Conservation (phyloP, 345 rosid species). For the Boechera retrofracta region DNA sequence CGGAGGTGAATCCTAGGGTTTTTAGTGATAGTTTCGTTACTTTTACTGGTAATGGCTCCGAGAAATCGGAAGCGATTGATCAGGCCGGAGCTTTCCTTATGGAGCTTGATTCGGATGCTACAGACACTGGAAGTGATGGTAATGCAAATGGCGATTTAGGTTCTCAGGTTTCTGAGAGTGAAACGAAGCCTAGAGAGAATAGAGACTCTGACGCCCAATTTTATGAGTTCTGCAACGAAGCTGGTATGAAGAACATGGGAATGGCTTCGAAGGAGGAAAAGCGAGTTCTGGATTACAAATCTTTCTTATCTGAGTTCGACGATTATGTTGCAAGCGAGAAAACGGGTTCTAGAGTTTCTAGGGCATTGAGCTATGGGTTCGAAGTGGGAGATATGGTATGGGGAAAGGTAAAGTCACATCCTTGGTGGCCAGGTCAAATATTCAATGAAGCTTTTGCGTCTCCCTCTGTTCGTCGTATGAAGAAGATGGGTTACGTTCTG, state of each 20-base stretch:
- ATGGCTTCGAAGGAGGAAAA: slow-evolving; percentile 14
- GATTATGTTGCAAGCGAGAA: slow-evolving; percentile 76
- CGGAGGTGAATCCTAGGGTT: not conserved
- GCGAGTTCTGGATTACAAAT: slow-evolving; percentile 42
- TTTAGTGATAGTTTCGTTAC: not conserved
- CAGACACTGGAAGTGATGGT: not conserved
- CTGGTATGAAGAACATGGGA: slow-evolving; percentile 10
- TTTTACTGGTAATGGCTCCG: not conserved
- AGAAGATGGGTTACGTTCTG: slow-evolving; percentile 72
- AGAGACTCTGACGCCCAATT: slow-evolving; percentile 33
- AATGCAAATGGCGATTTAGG: not conserved
- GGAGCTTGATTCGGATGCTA: not conserved
- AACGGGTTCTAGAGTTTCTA: slow-evolving; percentile 53
- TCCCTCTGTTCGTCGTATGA: slow-evolving; percentile 67
- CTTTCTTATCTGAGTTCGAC: slow-evolving; percentile 73
- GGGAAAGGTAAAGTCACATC: slow-evolving; percentile 96
- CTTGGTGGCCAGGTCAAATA: slow-evolving; percentile 98
- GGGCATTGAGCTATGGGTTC: slow-evolving; percentile 71
- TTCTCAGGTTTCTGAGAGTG: slow-evolving; percentile 3
- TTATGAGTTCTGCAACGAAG: slow-evolving; percentile 11
- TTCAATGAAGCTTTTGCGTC: slow-evolving; percentile 78
- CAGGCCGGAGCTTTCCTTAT: not conserved
- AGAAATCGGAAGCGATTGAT: not conserved
- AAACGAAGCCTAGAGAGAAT: slow-evolving; percentile 38
- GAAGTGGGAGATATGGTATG: slow-evolving; percentile 92